These are phyloP conservation scores for Sanghuangporus baumii DNA, from an alignment of 1,284 basidiomycete species.

Conservation along the genomic window DNA sequence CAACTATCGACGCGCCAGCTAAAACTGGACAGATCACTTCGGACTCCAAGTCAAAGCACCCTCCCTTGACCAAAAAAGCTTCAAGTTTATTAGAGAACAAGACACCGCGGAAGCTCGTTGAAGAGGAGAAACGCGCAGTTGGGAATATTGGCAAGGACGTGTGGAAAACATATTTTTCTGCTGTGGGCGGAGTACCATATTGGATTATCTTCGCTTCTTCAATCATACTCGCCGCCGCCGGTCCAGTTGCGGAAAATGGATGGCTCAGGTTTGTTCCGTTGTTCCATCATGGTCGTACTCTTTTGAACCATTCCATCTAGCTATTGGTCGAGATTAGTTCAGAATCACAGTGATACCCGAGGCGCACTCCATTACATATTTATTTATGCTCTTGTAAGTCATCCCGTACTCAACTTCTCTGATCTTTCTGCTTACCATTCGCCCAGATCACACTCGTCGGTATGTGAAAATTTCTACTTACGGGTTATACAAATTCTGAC, in stretches of 20 bases:
- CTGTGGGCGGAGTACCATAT: slow-evolving; percentile 60
- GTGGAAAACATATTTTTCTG: slow-evolving; percentile 75
- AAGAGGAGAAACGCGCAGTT: slow-evolving; percentile 86
- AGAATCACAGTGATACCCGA: slow-evolving; percentile 33
- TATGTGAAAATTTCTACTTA: slow-evolving; percentile 19
- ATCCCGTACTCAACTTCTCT: background rate
- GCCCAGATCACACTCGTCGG: slow-evolving; percentile 37
- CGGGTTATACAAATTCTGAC: slow-evolving; percentile 2
- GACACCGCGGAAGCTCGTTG: slow-evolving; percentile 78
- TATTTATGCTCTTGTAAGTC: slow-evolving; percentile 63
- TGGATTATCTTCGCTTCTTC: slow-evolving; percentile 66
- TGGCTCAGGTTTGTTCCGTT: slow-evolving; percentile 62
- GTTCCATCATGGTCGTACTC: slow-evolving; percentile 7
- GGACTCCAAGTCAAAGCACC: slow-evolving; percentile 23
- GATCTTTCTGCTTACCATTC: slow-evolving; percentile 14
- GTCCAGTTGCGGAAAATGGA: slow-evolving; percentile 77
- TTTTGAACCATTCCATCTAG: slow-evolving; percentile 29
- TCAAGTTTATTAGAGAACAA: slow-evolving; percentile 52
- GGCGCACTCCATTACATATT: slow-evolving; percentile 68
- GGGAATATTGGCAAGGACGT: slow-evolving; percentile 75
- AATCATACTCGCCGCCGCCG: slow-evolving; percentile 60
- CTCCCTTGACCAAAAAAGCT: slow-evolving; percentile 28
- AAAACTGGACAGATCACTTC: slow-evolving; percentile 23
- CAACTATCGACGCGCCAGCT: slow-evolving; percentile 21
- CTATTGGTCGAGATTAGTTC: slow-evolving; percentile 56